A percentile compares a stretch with the other conserved stretches of the same genome.
Conservation (phyloP, 2,329 filamentous ascomycete species). For the Didymella pomorum region DNA sequence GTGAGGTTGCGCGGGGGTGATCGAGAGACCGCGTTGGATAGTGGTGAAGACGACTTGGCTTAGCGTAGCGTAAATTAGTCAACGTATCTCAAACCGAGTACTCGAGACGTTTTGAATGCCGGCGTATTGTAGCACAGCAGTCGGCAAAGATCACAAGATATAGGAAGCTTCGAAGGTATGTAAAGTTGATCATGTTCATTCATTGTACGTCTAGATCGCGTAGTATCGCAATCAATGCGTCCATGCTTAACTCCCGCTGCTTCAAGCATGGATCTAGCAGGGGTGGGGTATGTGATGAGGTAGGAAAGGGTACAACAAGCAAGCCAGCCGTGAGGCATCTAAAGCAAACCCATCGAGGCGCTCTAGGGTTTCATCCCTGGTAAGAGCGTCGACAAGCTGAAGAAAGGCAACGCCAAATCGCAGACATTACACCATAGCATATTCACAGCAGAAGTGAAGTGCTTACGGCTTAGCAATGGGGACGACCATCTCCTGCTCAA, state of each 20-base stretch:
- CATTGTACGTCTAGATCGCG: conserved; percentile 23
- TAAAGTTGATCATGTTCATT: conserved; percentile 22
- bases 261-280: conserved; percentile 28
- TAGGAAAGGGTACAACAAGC: conserved; percentile 14
- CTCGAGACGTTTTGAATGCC: too few relatives aligned
- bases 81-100: too few relatives aligned
- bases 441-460: neutral
- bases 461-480: conserved; percentile 40
- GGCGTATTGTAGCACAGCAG: too few relatives aligned
- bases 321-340: conserved; percentile 12
- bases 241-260: conserved; percentile 25
- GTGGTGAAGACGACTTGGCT: neutral
- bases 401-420: conserved; percentile 17
- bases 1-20: conserved; percentile 22
- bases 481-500: conserved; percentile 48
- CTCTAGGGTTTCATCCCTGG: conserved; percentile 5
- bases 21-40: too few relatives aligned
- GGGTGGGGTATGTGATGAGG: conserved; percentile 21
- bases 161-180: too few relatives aligned
- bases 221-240: conserved; percentile 22
- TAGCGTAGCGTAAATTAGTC: neutral
- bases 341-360: neutral
- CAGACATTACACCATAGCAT: conserved; percentile 9
- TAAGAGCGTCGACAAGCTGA: neutral
- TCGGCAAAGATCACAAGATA: too few relatives aligned